Evolutionary conservation across 805 yeast genomes (phyloP), one percentile per base, ranked within the genome.

Genomic region (Candida maris): DNA sequence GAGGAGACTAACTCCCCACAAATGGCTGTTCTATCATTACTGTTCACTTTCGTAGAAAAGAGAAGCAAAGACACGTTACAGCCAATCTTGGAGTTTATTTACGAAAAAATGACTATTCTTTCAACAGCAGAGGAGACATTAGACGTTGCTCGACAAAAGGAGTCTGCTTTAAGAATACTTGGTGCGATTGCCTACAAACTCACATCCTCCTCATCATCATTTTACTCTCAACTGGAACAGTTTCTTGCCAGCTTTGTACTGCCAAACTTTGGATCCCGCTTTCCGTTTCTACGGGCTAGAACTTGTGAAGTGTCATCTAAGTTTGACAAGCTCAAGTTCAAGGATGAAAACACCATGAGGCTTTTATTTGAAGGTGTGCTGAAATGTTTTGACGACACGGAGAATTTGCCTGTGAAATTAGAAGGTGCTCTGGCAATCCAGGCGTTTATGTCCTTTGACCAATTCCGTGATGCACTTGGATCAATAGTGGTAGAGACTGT

Each of bases 361-460:
- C 47, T 52, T 4, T 44, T 76, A 17, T 72, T 66, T 45, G 61
- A 70, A 34, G 79, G 79, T 27, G 67, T 75, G 2, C 51, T 74
- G 46, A 26, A 49, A 13, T 66, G 75, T 47, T 64, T 75, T 47
- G 57, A 69, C 36, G 80, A 79, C 35, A 58, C 61, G 26, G 62
- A 70, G 22, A 64, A 83, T 38, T 60, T 77, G 35, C 95, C 96
- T 0, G 85, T 87, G 3, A 83, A 80, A 56, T 71, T 91, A 32
- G 85, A 86, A 52, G 88, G 91, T 13, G 86, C 96, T 0, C 64
- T 87, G 38, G 93, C 95, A 0, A 67, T 91, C 34, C 96, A 89
- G 64, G 78, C 89, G 1, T 82, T 82, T 49, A 71, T 87, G 34
- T 70, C 70, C 21, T 71, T 77, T 30, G 77, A 75, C 1, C 74